These are phyloP conservation scores for Scheffersomyces illinoinensis DNA, from an alignment of 1,139 yeast species.

Conservation along the genomic window DNA sequence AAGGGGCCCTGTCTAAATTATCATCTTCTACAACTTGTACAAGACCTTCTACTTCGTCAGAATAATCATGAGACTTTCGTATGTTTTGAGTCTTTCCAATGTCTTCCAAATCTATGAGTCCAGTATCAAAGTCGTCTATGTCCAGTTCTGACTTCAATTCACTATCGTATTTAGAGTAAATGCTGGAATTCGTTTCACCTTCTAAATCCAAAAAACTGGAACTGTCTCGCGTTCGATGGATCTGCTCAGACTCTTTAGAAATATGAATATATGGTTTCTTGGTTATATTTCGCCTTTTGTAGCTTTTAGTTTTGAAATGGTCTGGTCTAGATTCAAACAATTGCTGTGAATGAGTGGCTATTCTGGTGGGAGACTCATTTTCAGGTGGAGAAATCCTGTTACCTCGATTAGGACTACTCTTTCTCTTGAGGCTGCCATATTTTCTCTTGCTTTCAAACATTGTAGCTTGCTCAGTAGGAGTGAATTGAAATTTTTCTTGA, in stretches of 20 bases:
- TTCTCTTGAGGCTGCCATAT: background rate
- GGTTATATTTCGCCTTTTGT: background rate
- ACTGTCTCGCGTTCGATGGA: background rate
- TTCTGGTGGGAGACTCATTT: background rate
- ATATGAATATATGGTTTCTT: background rate
- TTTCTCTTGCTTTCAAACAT: background rate
- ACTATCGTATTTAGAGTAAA: no score
- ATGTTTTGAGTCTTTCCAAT: background rate
- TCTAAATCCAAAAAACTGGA: background rate
- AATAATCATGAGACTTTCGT: background rate
- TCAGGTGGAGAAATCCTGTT: background rate
- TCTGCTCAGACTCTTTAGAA: background rate
- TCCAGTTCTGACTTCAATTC: background rate
- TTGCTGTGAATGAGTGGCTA: background rate
- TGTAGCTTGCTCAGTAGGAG: background rate
- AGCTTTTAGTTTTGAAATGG: background rate
- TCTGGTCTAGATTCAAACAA: background rate
- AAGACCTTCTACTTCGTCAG: conserved; percentile 3
- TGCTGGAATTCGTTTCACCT: background rate
- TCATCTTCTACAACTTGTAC: conserved; percentile 4
- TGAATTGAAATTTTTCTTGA: background rate
- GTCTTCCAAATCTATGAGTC: background rate
- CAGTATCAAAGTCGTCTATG: background rate
- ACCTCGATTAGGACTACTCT: background rate
- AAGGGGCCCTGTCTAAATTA: background rate